Conservation (phyloP, 2,329 filamentous ascomycete genomes). For the Colletotrichum tabaci region DNA sequence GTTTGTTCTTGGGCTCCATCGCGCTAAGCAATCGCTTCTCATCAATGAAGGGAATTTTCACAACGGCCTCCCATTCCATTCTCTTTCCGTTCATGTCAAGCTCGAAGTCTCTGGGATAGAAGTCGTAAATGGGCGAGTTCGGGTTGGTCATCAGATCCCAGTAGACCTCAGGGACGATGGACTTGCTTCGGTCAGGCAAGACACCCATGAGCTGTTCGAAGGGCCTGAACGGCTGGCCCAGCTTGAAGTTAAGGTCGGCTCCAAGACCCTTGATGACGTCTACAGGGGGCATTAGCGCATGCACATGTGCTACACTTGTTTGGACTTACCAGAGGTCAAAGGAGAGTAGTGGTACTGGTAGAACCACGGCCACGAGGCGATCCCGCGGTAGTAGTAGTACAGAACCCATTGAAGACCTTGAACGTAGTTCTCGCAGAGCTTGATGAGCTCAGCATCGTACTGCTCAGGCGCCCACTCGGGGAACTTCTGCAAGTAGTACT, state of each 20-base stretch:
- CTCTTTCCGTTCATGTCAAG: conserved; percentile 99
- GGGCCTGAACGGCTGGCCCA: conserved; percentile 94
- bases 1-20: conserved; percentile 86
- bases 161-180: conserved; percentile 90
- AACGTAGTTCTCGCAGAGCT: conserved; percentile 95
- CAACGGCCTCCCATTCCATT: conserved; percentile 99
- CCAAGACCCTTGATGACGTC: conserved; percentile 91
- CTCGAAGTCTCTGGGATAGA: conserved; percentile 97
- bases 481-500: conserved; percentile 93
- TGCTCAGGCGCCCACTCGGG: conserved; percentile 86
- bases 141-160: conserved; percentile 93
- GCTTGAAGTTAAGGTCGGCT: conserved; percentile 90
- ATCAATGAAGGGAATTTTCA: conserved; percentile 99
- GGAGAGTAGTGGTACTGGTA: conserved; percentile 97
- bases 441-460: conserved; percentile 80
- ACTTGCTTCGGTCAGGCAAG: conserved; percentile 95
- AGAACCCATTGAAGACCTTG: conserved; percentile 98
- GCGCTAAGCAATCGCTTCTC: conserved; percentile 87
- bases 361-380: conserved; percentile 99
- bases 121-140: conserved; percentile 94
- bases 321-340: conserved; percentile 83
- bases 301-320: conserved; percentile 35
- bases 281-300: conserved; percentile 53
- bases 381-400: conserved; percentile 97
- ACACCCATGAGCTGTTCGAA: conserved; percentile 99